Evolutionary conservation across 2,329 filamentous ascomycete genomes (phyloP), one percentile per base, ranked within the genome.

Genomic region (Hymenoscyphus fraxineus): DNA sequence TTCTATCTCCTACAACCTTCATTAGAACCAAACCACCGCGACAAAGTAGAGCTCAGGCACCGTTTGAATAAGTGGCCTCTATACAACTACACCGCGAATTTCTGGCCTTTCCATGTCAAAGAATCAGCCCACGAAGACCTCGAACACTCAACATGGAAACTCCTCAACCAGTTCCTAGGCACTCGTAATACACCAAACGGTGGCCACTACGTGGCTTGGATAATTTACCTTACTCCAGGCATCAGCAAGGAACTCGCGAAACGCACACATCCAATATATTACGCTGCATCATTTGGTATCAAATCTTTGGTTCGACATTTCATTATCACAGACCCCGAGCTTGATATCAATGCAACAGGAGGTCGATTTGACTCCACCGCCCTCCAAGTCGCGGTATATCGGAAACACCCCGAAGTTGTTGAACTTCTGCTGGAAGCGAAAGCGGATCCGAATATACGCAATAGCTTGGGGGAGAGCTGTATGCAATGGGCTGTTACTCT

Each of bases 251-350:
- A 39, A 12, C n/a, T 31, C 6, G 59, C 59, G 10, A 55, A 3
- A 55, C 7, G 15, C 22, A 54, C 31, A 3, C 41, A 61, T 10
- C 59, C 59, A 15, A 16, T 61, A 22, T 61, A 61, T 16, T 61
- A 55, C 44, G 59, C 59, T 22, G 59, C 44, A 2, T 61, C 59
- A 27, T 61, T 61, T 61, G 44, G 44, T 15, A 27, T 55, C 13
- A 38, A 35, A 1, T 40, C 44, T 38, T 31, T 61, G 27, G 27
- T 61, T 10, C 38, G 40, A 7, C 39, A 61, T n/a, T 44, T 61
- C 1, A 22, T 38, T 22, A 13, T 2, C 22, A 51, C 40, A 10
- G 54, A 51, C 13, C 16, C 15, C 2, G 19, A 19, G 1, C n/a
- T 51, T 3, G 39, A 62, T 22, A 47, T 56, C 44, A 40, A 61